These are phyloP conservation scores for Ceratocystis papillata DNA, from an alignment of 2,329 filamentous ascomycete species.

Conservation along the genomic window DNA sequence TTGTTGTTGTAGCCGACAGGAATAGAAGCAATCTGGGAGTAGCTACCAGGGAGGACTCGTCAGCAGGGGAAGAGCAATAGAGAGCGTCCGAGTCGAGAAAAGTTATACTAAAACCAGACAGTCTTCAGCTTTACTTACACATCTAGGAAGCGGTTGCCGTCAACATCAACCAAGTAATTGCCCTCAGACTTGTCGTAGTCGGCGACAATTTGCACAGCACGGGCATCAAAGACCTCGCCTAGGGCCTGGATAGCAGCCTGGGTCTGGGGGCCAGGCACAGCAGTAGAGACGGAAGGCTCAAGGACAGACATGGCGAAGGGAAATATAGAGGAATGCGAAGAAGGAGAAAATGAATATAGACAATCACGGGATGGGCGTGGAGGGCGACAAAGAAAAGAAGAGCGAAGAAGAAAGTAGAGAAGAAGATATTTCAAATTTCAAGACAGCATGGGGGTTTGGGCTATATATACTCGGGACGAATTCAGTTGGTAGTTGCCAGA, in stretches of 20 bases:
- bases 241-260: conserved; percentile 36
- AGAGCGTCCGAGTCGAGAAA: background rate
- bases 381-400: background rate
- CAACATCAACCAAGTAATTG: conserved; percentile 43
- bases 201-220: conserved; percentile 43
- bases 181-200: conserved; percentile 43
- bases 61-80: background rate
- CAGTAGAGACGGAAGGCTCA: conserved; percentile 32
- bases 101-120: background rate
- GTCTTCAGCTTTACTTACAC: conserved; percentile 32
- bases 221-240: conserved; percentile 41
- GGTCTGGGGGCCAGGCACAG: conserved; percentile 35
- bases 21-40: conserved; percentile 88
- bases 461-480: background rate
- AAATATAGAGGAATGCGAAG: conserved; percentile 12
- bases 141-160: conserved; percentile 41
- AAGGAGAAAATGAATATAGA: background rate
- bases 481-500: background rate
- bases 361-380: background rate
- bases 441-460: background rate
- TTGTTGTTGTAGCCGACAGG: conserved; percentile 90
- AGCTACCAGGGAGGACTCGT: conserved; percentile 37
- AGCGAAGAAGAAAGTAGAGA: background rate
- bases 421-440: background rate
- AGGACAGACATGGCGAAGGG: conserved; percentile 24